Evolutionary conservation across 495 filamentous ascomycete genomes (phyloP).

Genomic region (Annulohypoxylon nitens): DNA sequence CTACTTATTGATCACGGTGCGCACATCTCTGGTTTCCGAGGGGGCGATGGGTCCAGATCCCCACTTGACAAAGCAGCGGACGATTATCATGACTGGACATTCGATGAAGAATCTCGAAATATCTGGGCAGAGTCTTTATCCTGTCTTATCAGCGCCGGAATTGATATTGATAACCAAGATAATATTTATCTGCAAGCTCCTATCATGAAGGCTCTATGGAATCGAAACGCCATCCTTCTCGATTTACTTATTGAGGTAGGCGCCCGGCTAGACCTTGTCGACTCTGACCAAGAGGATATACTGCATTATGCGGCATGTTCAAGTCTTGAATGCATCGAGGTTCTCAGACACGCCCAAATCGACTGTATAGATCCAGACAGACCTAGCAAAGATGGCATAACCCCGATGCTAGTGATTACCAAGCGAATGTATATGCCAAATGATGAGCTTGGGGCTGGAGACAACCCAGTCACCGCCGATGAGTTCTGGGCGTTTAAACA

Average conservation of each 20-base stretch:
- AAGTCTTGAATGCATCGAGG: not conserved
- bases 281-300: not conserved
- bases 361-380: not conserved
- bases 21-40: not conserved
- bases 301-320: not conserved
- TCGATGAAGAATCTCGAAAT: not conserved
- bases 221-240: not conserved
- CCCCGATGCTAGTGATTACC: not conserved
- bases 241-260: not conserved
- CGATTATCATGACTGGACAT: not conserved
- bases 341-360: not conserved
- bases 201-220: not conserved
- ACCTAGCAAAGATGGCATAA: not conserved
- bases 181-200: not conserved
- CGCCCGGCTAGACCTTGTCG: not conserved
- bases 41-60: not conserved
- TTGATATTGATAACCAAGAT: not conserved
- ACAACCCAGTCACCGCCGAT: not conserved
- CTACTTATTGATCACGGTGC: not conserved
- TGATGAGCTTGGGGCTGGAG: not conserved
- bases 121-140: not conserved
- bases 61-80: not conserved
- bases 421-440: not conserved
- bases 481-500: not conserved
- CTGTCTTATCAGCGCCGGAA: not conserved